Evolutionary conservation across 352 stramenopile species (phyloP).

Genomic region (Globisporangium spinosum): DNA sequence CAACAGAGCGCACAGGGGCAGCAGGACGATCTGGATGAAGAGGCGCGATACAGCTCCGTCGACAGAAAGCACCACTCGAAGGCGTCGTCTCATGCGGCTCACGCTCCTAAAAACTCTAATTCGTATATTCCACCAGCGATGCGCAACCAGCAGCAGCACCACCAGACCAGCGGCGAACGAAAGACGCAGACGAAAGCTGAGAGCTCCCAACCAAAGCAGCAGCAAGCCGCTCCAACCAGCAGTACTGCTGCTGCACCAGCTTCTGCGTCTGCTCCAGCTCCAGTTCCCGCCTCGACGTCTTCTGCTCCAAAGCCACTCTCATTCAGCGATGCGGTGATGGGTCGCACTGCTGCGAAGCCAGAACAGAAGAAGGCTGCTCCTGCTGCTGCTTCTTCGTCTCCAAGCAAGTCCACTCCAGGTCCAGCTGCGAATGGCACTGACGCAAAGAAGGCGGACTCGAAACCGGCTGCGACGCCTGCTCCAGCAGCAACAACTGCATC

Average conservation of each 20-base stretch:
- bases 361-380: slow-evolving; percentile 12
- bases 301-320: slow-evolving; percentile 52
- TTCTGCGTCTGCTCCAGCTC: neutral
- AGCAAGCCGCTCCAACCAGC: slow-evolving; percentile 5
- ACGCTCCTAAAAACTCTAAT: slow-evolving; percentile 25
- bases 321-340: slow-evolving; percentile 68
- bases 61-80: slow-evolving; percentile 37
- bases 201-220: slow-evolving; percentile 5
- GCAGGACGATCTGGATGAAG: slow-evolving; percentile 90
- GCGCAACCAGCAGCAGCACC: slow-evolving; percentile 42
- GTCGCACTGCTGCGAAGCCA: slow-evolving; percentile 26
- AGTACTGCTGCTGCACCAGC: slow-evolving; percentile 4
- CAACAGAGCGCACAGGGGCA: slow-evolving; percentile 48
- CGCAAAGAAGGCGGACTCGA: slow-evolving; percentile 10
- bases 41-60: slow-evolving; percentile 95
- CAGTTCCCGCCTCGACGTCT: slow-evolving; percentile 4
- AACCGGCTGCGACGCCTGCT: slow-evolving; percentile 11
- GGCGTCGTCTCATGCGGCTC: neutral
- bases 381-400: neutral
- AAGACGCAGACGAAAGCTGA: slow-evolving; percentile 21
- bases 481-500: neutral
- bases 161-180: slow-evolving; percentile 30
- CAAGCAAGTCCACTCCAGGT: slow-evolving; percentile 1
- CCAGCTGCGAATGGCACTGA: neutral
- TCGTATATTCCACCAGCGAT: slow-evolving; percentile 70